These are phyloP conservation scores for Talaromyces sp. DNA, from an alignment of 2,329 filamentous ascomycete genomes.

Conservation along the genomic window DNA sequence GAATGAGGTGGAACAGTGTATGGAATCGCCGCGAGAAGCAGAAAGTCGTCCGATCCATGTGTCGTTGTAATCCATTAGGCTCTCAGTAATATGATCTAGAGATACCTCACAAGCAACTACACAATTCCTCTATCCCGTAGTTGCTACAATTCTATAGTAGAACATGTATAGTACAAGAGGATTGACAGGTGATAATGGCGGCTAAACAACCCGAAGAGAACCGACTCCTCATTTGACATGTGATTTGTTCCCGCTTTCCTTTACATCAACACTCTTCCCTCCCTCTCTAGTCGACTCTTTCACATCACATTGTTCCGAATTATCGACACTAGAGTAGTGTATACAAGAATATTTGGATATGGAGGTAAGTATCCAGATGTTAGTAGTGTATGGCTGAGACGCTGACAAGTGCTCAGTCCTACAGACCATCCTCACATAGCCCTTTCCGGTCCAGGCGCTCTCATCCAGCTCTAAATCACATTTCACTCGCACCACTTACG, in stretches of 20 bases:
- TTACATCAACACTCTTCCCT: not conserved
- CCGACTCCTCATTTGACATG: constrained; percentile 19
- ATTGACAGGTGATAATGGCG: not conserved
- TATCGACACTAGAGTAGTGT: not conserved
- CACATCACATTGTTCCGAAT: not conserved
- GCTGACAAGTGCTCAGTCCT: not conserved
- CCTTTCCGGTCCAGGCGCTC: constrained; percentile 50
- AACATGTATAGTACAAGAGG: not conserved
- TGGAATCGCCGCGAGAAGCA: not conserved
- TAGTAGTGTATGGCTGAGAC: too few species aligned
- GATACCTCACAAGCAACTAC: not conserved
- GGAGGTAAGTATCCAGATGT: not conserved
- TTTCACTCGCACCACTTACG: constrained; percentile 60
- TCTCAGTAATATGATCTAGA: not conserved
- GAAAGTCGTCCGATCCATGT: not conserved
- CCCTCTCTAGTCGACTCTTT: not conserved
- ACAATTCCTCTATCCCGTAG: not conserved
- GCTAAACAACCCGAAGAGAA: not conserved
- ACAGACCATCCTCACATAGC: constrained; percentile 23
- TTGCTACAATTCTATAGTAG: not conserved
- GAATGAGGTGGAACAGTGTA: constrained; percentile 18
- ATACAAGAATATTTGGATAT: not conserved
- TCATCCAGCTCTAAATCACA: constrained; percentile 57
- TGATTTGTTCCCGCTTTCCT: constrained; percentile 5
- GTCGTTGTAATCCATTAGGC: not conserved